Conservation (phyloP, 768 basidiomycete genomes). For the Fistulinella prunicolor region DNA sequence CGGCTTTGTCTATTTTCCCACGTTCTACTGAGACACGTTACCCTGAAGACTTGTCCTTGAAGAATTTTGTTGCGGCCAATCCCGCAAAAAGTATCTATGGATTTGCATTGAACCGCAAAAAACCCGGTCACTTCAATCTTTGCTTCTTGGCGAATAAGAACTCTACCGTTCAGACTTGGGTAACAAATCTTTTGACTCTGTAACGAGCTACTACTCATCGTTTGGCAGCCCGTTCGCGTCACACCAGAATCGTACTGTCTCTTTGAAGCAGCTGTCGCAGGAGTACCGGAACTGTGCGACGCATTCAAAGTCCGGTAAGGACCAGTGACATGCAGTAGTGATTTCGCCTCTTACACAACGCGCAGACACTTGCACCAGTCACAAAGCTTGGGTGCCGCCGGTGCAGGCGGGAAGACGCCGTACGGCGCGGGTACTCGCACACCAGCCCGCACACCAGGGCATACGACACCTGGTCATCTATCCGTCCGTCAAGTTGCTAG, state of each 20-base stretch:
- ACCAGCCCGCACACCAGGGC: conserved; percentile 70
- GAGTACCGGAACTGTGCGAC: conserved; percentile 91
- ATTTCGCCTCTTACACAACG: conserved; percentile 6
- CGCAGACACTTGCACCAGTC: conserved; percentile 75
- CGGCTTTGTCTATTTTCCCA: conserved; percentile 11
- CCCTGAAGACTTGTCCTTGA: conserved; percentile 72
- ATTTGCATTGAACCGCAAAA: conserved; percentile 85
- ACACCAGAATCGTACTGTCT: conserved; percentile 87
- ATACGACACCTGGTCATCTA: conserved; percentile 75
- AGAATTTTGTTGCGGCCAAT: conserved; percentile 89
- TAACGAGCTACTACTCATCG: neutral
- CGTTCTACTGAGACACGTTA: neutral
- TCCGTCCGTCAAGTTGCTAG: conserved; percentile 66
- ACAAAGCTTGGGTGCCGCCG: conserved; percentile 52
- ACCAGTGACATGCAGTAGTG: neutral
- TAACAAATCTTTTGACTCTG: conserved; percentile 27
- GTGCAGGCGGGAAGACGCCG: conserved; percentile 73
- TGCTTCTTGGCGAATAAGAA: conserved; percentile 93
- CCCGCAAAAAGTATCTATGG: conserved; percentile 95
- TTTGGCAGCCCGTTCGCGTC: conserved; percentile 73
- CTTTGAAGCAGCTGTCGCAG: conserved; percentile 86
- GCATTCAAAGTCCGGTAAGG: conserved; percentile 88
- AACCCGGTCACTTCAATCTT: conserved; percentile 90
- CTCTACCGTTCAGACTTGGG: conserved; percentile 89
- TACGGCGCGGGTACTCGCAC: conserved; percentile 74